Evolutionary conservation across 768 basidiomycete species (phyloP).

Genomic region (Bullera alba): DNA sequence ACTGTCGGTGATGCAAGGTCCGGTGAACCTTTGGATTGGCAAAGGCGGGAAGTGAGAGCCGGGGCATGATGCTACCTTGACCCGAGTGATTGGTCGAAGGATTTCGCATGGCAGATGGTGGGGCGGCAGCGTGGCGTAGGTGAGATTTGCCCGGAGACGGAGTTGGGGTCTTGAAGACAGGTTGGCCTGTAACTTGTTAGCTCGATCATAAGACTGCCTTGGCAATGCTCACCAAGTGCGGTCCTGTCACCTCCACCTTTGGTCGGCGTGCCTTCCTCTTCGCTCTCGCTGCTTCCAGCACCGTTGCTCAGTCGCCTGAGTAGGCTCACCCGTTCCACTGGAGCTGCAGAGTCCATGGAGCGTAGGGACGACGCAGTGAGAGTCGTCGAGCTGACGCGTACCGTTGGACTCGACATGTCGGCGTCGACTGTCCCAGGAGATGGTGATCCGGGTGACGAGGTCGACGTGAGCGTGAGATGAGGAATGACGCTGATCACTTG

Average conservation of each 20-base stretch:
- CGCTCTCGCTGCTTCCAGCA: conserved; percentile 29
- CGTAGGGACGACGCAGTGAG: too few species aligned
- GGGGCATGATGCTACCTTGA: conserved; percentile 23
- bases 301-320: conserved; percentile 30
- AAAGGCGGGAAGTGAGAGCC: conserved; percentile 35
- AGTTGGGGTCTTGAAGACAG: neutral
- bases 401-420: conserved; percentile 34
- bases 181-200: neutral
- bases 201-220: neutral
- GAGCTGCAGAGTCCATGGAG: neutral
- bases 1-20: conserved; percentile 32
- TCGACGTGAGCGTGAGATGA: conserved; percentile 26
- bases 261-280: conserved; percentile 43
- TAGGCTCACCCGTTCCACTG: conserved; percentile 20
- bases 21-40: conserved; percentile 23
- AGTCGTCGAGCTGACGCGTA: conserved; percentile 1
- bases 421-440: conserved; percentile 13
- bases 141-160: neutral
- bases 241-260: conserved; percentile 27
- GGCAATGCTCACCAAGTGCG: conserved; percentile 20
- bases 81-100: neutral
- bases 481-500: conserved; percentile 7
- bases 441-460: conserved; percentile 19
- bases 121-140: neutral
- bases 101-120: conserved; percentile 4